These are phyloP conservation scores for Auricularia auricula-judae DNA, from an alignment of 768 basidiomycete genomes.

Conservation along the genomic window DNA sequence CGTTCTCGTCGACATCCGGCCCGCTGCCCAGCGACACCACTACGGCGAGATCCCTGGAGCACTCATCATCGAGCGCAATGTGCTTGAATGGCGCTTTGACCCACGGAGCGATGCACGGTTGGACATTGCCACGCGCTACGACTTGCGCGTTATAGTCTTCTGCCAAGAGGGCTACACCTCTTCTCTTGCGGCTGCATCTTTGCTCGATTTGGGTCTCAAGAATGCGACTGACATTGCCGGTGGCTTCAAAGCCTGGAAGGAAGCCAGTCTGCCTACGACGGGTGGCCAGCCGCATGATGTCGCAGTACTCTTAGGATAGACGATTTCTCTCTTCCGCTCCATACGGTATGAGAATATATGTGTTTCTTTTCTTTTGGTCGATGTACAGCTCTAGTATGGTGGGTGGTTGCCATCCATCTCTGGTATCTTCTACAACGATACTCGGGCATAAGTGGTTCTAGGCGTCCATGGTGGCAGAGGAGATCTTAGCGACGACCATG, in stretches of 20 bases:
- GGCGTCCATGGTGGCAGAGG: too few relatives aligned
- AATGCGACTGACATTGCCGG: conserved; percentile 73
- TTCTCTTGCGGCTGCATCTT: conserved; percentile 57
- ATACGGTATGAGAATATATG: too few relatives aligned
- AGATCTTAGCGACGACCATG: too few relatives aligned
- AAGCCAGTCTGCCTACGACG: conserved; percentile 45
- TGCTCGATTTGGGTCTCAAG: conserved; percentile 59
- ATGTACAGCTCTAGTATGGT: too few relatives aligned
- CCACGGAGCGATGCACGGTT: conserved; percentile 50
- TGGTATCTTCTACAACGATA: too few relatives aligned
- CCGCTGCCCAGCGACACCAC: conserved; percentile 43
- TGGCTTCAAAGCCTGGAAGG: conserved; percentile 62
- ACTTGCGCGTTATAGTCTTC: conserved; percentile 61
- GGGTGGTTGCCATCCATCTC: too few relatives aligned
- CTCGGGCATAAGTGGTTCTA: too few relatives aligned
- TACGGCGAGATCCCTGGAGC: conserved; percentile 56
- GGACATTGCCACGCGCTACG: conserved; percentile 62
- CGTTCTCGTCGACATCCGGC: conserved; percentile 69
- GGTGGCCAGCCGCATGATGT: not conserved
- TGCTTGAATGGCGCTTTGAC: conserved; percentile 74
- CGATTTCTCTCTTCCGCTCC: too few relatives aligned
- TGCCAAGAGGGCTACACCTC: conserved; percentile 66
- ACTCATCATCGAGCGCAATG: conserved; percentile 64
- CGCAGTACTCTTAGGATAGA: too few relatives aligned
- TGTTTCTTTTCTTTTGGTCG: too few relatives aligned